Percentiles rank a stretch among this genome's conserved stretches.
phyloP scores from a whole-genome alignment of 805 yeast genomes.

The Myxozyma mucilagina region DNA sequence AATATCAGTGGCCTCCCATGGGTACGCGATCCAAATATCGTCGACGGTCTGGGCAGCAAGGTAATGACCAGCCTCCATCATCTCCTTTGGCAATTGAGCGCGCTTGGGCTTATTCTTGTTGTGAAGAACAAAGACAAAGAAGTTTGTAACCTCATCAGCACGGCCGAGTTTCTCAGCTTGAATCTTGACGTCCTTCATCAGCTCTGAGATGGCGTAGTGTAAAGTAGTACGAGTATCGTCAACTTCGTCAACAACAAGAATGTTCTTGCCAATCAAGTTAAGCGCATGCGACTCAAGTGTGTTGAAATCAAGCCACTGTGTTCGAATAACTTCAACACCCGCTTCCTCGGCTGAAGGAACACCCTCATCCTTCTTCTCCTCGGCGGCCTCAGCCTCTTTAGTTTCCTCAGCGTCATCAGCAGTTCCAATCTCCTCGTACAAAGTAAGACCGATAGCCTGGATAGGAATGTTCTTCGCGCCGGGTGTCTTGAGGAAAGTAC shows the following conservation, averaged over 20 bases:
- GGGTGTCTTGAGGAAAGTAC: constrained; percentile 86
- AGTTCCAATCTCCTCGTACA: constrained; percentile 79
- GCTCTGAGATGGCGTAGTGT: constrained; percentile 77
- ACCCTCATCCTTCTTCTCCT: constrained; percentile 44
- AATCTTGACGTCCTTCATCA: constrained; percentile 62
- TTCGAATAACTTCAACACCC: constrained; percentile 80
- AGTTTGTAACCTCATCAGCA: constrained; percentile 58
- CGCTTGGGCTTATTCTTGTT: constrained; percentile 80
- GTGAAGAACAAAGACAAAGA: constrained; percentile 78
- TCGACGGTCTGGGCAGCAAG: constrained; percentile 72
- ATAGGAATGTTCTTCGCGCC: constrained; percentile 88
- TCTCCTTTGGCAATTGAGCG: constrained; percentile 64
- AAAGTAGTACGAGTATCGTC: constrained; percentile 90
- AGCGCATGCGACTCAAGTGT: constrained; percentile 67
- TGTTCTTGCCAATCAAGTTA: constrained; percentile 75
- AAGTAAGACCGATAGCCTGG: constrained; percentile 90
- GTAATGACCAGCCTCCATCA: constrained; percentile 66
- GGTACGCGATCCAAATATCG: constrained; percentile 85
- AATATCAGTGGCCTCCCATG: constrained; percentile 85
- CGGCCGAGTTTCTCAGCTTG: constrained; percentile 64
- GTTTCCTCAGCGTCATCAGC: constrained; percentile 45
- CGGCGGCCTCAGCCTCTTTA: constrained; percentile 34
- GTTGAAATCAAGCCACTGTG: constrained; percentile 88
- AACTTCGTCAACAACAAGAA: constrained; percentile 84
- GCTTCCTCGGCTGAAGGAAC: constrained; percentile 48